phyloP scores from a whole-genome alignment of 2,329 filamentous ascomycete species.

The Apiospora koreana region DNA sequence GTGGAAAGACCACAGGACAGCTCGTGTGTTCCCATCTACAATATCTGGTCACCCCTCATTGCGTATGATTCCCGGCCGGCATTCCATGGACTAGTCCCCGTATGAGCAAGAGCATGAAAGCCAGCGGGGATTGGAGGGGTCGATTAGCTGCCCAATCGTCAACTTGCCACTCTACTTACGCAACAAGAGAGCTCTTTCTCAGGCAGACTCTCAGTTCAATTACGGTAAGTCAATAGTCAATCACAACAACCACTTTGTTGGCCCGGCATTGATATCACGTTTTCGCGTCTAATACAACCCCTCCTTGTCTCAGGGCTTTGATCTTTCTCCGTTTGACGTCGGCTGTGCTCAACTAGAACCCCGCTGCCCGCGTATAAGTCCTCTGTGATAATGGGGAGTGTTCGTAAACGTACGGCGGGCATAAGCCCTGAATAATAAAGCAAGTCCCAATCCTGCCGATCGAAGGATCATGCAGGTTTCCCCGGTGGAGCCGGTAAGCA shows the following conservation, averaged over 20 bases:
- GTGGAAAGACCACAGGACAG: not conserved
- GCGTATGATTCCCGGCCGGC: not conserved
- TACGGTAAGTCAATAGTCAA: not conserved
- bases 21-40: not conserved
- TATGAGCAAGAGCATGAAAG: not conserved
- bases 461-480: not conserved
- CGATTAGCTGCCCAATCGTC: not conserved
- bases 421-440: not conserved
- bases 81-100: not conserved
- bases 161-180: not conserved
- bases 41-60: not conserved
- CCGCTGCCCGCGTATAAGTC: not conserved
- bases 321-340: not conserved
- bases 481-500: not conserved
- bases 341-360: not conserved
- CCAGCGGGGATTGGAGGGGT: not conserved
- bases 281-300: not conserved
- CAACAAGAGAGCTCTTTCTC: not conserved
- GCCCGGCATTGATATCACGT: not conserved
- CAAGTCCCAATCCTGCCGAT: not conserved
- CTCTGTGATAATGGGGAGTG: not conserved
- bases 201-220: not conserved
- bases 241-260: not conserved
- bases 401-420: not conserved
- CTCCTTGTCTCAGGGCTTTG: constrained; percentile 4